phyloP scores from a whole-genome alignment of 2,329 filamentous ascomycete genomes.

The Chaetomium olivaceum region DNA sequence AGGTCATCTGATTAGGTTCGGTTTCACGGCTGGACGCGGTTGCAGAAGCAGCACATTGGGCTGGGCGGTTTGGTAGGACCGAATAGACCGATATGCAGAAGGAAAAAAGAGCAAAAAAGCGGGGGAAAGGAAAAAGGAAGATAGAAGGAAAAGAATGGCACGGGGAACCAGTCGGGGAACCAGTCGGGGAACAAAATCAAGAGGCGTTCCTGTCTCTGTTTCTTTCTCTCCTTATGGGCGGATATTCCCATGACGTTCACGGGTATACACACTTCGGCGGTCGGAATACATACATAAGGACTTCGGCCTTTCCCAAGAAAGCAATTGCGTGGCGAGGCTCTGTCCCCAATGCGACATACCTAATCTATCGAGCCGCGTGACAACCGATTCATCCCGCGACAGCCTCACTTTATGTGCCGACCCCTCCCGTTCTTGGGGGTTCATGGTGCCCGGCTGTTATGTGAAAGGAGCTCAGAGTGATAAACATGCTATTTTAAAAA shows the following conservation, averaged over 20 bases:
- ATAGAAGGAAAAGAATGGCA: neutral
- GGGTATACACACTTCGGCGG: neutral
- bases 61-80: neutral
- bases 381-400: neutral
- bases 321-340: neutral
- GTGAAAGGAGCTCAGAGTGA: neutral
- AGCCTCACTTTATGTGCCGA: neutral
- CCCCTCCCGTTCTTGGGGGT: neutral
- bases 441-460: neutral
- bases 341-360: neutral
- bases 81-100: neutral
- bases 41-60: constrained; percentile 2
- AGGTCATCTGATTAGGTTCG: neutral
- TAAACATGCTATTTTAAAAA: neutral
- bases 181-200: neutral
- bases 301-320: neutral
- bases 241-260: neutral
- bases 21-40: constrained; percentile 11
- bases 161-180: no score
- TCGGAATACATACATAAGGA: neutral
- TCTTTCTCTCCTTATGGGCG: neutral
- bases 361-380: neutral
- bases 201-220: neutral
- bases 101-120: neutral
- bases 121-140: neutral